phyloP scores from a whole-genome alignment of 2,329 filamentous ascomycete genomes.

The Paecilomyces fulvus region DNA sequence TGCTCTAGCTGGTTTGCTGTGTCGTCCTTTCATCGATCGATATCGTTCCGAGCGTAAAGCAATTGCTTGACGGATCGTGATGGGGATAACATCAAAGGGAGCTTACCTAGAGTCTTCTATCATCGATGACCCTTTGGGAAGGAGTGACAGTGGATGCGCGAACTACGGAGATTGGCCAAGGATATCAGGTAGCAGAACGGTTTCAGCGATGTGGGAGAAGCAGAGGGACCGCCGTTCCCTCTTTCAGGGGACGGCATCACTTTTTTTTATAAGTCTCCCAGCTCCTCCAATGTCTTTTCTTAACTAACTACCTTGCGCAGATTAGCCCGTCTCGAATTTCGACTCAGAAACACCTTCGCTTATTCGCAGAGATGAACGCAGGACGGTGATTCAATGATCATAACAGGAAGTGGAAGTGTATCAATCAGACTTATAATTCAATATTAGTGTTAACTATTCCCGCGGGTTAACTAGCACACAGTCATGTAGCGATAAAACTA shows the following conservation, averaged over 20 bases:
- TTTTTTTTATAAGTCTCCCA: constrained; percentile 33
- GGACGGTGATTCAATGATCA: background rate
- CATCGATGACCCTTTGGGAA: constrained; percentile 3
- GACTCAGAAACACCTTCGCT: background rate
- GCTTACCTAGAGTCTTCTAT: constrained; percentile 4
- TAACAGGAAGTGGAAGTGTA: too few species aligned
- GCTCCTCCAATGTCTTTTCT: constrained; percentile 2
- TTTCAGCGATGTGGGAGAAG: constrained; percentile 3
- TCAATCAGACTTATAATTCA: background rate
- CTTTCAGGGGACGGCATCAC: constrained; percentile 16
- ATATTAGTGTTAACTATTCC: background rate
- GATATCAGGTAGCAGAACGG: constrained; percentile 9
- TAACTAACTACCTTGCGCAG: constrained; percentile 23
- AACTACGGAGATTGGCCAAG: constrained; percentile 3
- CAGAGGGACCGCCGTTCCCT: constrained; percentile 21
- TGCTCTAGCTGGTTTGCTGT: constrained; percentile 27
- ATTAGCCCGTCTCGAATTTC: background rate
- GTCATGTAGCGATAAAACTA: background rate
- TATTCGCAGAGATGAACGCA: background rate
- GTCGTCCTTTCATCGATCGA: constrained; percentile 7
- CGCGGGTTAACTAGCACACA: too few species aligned
- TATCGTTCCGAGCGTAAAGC: background rate
- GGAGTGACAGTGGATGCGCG: constrained; percentile 4
- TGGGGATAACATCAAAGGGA: constrained; percentile 2
- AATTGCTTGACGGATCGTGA: background rate